Evolutionary conservation across 164 flowering plant species (phyloP).

Genomic region (Tetracentron sinense): DNA sequence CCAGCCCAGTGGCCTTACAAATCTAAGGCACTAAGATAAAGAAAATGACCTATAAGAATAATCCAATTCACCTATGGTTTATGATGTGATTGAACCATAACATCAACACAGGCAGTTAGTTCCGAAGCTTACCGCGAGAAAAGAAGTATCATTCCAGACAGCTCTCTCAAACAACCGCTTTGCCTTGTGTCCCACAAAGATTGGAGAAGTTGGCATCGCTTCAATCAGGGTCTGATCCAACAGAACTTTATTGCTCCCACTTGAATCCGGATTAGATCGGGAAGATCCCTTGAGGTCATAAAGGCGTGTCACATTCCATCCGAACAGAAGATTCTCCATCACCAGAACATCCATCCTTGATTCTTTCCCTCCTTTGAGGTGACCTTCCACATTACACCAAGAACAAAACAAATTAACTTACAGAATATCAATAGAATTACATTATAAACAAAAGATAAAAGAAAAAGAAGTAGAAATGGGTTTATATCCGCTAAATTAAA

Average conservation of each 20-base stretch:
- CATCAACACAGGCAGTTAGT: neutral
- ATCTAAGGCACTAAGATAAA: too few relatives aligned
- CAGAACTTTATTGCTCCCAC: slow-evolving; percentile 90
- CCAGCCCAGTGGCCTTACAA: too few relatives aligned
- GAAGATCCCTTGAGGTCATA: slow-evolving; percentile 97
- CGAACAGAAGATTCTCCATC: slow-evolving; percentile 92
- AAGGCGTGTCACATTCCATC: slow-evolving; percentile 65
- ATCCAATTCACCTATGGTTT: neutral
- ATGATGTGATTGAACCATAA: neutral
- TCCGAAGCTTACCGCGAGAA: slow-evolving; percentile 80
- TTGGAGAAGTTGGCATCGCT: slow-evolving; percentile 98
- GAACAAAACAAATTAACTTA: slow-evolving; percentile 1
- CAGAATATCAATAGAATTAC: neutral
- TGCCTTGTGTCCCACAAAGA: slow-evolving; percentile 96
- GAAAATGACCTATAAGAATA: too few relatives aligned
- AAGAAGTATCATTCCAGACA: slow-evolving; percentile 97
- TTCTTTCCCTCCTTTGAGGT: slow-evolving; percentile 86
- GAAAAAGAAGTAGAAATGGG: neutral
- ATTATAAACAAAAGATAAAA: neutral
- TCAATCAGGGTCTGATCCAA: slow-evolving; percentile 95
- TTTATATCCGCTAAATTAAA: too few relatives aligned
- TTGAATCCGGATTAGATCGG: slow-evolving; percentile 84
- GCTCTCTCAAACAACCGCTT: slow-evolving; percentile 93
- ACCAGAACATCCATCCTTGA: slow-evolving; percentile 83
- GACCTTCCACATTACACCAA: slow-evolving; percentile 45